A percentile compares a stretch with the other conserved stretches of the same genome.
Evolutionary conservation across 805 yeast species (phyloP).

Genomic region (Candida sanyiensis): DNA sequence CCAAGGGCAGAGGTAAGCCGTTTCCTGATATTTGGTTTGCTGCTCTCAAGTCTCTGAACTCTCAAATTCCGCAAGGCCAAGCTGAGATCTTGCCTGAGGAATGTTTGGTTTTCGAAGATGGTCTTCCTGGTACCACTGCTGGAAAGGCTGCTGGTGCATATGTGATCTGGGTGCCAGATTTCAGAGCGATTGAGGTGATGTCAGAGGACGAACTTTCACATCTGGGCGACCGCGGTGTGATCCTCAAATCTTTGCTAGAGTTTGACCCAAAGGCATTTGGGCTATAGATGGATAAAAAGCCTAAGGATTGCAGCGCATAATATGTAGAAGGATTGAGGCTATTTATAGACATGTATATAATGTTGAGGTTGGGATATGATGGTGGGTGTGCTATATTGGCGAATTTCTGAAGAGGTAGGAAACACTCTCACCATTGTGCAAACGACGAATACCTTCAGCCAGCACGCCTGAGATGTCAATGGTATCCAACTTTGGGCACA

Average conservation of each 20-base stretch:
- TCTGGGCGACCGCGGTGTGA: conserved; percentile 53
- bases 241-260: conserved; percentile 45
- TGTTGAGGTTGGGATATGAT: not conserved
- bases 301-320: not conserved
- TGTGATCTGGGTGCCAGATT: conserved; percentile 95
- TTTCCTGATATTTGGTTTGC: conserved; percentile 87
- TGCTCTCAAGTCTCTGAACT: conserved; percentile 70
- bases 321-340: not conserved
- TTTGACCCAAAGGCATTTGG: conserved; percentile 48
- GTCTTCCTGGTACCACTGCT: conserved; percentile 82
- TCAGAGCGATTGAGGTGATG: conserved; percentile 55
- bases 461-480: conserved; percentile 69
- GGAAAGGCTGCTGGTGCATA: conserved; percentile 78
- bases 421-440: conserved; percentile 83
- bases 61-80: conserved; percentile 34
- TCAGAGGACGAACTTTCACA: conserved; percentile 43
- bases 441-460: conserved; percentile 78
- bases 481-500: conserved; percentile 58
- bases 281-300: conserved; percentile 20
- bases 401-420: conserved; percentile 72
- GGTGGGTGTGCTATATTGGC: conserved; percentile 31
- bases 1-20: conserved; percentile 88
- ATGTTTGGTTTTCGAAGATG: conserved; percentile 91
- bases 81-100: conserved; percentile 62
- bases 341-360: not conserved